Base-by-base conservation (phyloP, 2,329 filamentous ascomycete genomes). In the Fusarium sarcochroum region DNA sequence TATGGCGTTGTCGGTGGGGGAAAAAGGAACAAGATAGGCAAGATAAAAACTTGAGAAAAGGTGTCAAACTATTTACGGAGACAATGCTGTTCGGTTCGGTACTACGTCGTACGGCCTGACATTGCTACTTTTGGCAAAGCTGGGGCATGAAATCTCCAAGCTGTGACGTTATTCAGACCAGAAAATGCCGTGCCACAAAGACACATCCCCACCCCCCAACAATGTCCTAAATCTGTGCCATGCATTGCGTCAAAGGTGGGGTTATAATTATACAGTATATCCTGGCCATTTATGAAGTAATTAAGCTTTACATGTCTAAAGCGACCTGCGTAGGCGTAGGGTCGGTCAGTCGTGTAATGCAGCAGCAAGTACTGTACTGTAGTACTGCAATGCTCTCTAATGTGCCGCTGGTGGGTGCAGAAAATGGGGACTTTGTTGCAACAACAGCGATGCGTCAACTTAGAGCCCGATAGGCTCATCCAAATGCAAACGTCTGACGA, bases 101-200 rank as follows among this genome's bases (percentile, higher is more conserved):
- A 38, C 35, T 52, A 41, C 55, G 25, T 47, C 27, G 41, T 54
- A 27, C 38, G 40, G 42, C 32, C 40, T 49, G 20, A 55, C 42
- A 40, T 60, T 64, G 32, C 53, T 59, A 44, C 30, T 52, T 51
- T 42, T 47, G 25, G 63, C 40, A 68, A 68, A 51, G 48, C 59
- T 52, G 34, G 21, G 38, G 38, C 27, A 53, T 25, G 35, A 42
- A 57, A 34, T 34, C 40, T 46, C 41, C 8, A 41, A 50, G 41
- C 8, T 57, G 47, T 69, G 66, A 69, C 65, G 66, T 69, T 62
- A 51, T 57, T 57, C 47, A 66, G 37, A 66, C 38, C 47, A 66
- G 37, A 66, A 35, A 35, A 30, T 40, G 18, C 47, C 40, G 50
- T 55, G 55, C 66, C 65, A 40, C 48, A 45, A 37, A 56, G 59